A percentile compares a stretch with the other conserved stretches of the same genome.
Conservation (phyloP, 305 asterid species). For the Plantago rigida region DNA sequence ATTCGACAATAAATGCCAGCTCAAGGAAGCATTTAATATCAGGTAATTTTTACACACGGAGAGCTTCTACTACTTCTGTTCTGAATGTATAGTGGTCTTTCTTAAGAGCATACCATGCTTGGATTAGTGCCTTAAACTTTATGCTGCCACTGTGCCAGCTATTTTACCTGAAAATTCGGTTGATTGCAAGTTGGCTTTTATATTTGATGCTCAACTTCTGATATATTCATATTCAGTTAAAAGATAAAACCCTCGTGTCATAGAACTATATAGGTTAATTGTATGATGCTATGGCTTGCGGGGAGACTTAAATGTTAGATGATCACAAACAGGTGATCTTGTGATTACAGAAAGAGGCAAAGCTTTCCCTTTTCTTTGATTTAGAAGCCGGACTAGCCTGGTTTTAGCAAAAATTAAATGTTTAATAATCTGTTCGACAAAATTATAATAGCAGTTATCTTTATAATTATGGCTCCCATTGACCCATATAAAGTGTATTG, state of each 20-base stretch:
- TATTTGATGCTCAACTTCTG: too few relatives aligned
- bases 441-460: neutral
- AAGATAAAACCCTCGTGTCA: neutral
- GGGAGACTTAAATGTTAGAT: too few relatives aligned
- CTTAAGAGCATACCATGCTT: neutral
- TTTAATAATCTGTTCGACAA: neutral
- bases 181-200: too few relatives aligned
- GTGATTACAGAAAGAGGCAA: neutral
- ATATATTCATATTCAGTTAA: too few relatives aligned
- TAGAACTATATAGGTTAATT: neutral
- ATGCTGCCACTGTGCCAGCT: too few relatives aligned
- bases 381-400: neutral
- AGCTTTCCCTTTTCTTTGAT: neutral
- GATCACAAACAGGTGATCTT: neutral
- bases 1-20: constrained; percentile 83
- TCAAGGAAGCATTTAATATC: constrained; percentile 83
- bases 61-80: neutral
- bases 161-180: too few relatives aligned
- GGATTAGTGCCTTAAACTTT: too few relatives aligned
- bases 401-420: constrained; percentile 2
- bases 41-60: constrained; percentile 25
- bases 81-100: constrained; percentile 7
- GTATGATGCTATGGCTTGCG: neutral
- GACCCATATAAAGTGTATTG: neutral
- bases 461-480: neutral